phyloP scores from a whole-genome alignment of 208 protist genomes.

The Tritrichomonas musculus region DNA sequence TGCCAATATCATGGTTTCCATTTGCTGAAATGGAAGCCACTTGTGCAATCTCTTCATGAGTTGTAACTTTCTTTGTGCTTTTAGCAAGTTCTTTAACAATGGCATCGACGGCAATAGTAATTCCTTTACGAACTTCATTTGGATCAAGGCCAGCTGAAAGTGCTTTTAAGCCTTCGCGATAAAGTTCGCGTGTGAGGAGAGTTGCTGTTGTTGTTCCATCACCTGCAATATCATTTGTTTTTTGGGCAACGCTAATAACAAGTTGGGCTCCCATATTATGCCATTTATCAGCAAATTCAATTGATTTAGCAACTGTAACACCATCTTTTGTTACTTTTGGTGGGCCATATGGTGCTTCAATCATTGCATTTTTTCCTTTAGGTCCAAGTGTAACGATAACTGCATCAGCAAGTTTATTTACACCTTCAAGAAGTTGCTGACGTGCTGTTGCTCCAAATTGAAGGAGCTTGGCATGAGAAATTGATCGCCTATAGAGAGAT shows the following conservation, averaged over 20 bases:
- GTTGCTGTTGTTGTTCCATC: slow-evolving; percentile 92
- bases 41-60: slow-evolving; percentile 80
- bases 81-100: slow-evolving; percentile 65
- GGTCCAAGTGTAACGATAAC: slow-evolving; percentile 74
- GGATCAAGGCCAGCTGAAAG: slow-evolving; percentile 95
- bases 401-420: slow-evolving; percentile 27
- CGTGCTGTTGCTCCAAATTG: not conserved
- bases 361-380: slow-evolving; percentile 69
- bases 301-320: slow-evolving; percentile 97
- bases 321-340: slow-evolving; percentile 99
- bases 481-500: not conserved
- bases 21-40: slow-evolving; percentile 99
- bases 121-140: slow-evolving; percentile 95
- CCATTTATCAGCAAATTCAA: slow-evolving; percentile 93
- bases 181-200: slow-evolving; percentile 91
- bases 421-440: slow-evolving; percentile 1
- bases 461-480: not conserved
- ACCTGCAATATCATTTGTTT: slow-evolving; percentile 58
- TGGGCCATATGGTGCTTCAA: slow-evolving; percentile 90
- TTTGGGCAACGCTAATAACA: slow-evolving; percentile 71
- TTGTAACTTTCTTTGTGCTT: slow-evolving; percentile 76
- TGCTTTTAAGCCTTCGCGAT: slow-evolving; percentile 84
- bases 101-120: slow-evolving; percentile 82
- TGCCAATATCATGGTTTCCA: slow-evolving; percentile 89
- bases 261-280: slow-evolving; percentile 92